Conservation (phyloP, 768 basidiomycete species). For the Amanita muscaria region DNA sequence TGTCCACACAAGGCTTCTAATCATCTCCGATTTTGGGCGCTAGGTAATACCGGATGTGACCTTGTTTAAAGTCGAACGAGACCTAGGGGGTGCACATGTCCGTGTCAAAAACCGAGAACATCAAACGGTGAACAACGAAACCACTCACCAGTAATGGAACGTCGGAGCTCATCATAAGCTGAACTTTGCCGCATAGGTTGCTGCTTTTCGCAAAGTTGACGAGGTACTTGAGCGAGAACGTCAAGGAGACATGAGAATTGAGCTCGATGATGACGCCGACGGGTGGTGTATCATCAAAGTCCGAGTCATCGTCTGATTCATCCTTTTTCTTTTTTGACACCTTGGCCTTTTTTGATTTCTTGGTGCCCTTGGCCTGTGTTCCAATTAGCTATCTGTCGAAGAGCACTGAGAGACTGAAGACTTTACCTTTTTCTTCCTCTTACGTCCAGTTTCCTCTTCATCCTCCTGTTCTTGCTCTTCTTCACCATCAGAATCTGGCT, state of each 20-base stretch:
- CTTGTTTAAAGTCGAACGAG: slow-evolving; percentile 83
- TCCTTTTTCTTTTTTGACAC: slow-evolving; percentile 42
- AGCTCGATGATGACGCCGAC: slow-evolving; percentile 67
- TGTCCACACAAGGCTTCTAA: slow-evolving; percentile 18
- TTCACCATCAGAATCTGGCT: too few species aligned
- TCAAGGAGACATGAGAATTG: slow-evolving; percentile 84
- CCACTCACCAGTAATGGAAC: slow-evolving; percentile 72
- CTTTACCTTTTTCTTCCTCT: slow-evolving; percentile 62
- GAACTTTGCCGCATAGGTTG: slow-evolving; percentile 60
- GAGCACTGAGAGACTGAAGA: too few species aligned
- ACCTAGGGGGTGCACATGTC: slow-evolving; percentile 42
- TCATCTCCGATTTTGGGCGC: slow-evolving; percentile 94
- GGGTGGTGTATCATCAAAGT: slow-evolving; percentile 17
- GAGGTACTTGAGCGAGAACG: slow-evolving; percentile 95
- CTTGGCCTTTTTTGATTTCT: slow-evolving; percentile 41
- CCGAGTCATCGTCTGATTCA: slow-evolving; percentile 41
- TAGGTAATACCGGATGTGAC: slow-evolving; percentile 88
- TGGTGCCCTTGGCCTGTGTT: slow-evolving; percentile 26
- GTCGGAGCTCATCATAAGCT: slow-evolving; percentile 86
- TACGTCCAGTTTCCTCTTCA: slow-evolving; percentile 50
- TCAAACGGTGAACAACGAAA: slow-evolving; percentile 1
- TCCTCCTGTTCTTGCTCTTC: slow-evolving; percentile 45
- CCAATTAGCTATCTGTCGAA: too few species aligned
- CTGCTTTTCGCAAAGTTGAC: slow-evolving; percentile 93
- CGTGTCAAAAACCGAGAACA: slow-evolving; percentile 2